Evolutionary conservation across 2,329 filamentous ascomycete species (phyloP).

Genomic region (Ceratocystis alfenasii): DNA sequence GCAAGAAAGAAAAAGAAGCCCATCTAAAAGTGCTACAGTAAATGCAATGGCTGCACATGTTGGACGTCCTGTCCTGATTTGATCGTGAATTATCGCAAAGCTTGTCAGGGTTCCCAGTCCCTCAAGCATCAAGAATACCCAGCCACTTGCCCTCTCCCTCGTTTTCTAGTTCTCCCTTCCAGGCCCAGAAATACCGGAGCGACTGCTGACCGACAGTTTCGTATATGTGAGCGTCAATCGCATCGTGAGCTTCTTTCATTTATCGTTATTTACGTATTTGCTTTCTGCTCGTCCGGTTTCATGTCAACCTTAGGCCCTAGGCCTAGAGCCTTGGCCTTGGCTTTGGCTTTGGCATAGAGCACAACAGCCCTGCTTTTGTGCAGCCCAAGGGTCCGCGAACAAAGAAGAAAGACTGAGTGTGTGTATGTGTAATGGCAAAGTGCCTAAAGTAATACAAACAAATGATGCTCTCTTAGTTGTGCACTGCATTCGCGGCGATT

Average conservation of each 20-base stretch:
- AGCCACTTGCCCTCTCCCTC: constrained; percentile 1
- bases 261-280: not conserved
- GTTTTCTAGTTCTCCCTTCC: not conserved
- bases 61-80: not conserved
- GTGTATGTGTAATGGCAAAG: too few relatives aligned
- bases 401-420: too few relatives aligned
- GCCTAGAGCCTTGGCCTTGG: not conserved
- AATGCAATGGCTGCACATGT: too few relatives aligned
- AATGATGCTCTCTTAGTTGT: too few relatives aligned
- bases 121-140: not conserved
- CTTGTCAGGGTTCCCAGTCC: not conserved
- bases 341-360: too few relatives aligned
- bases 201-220: not conserved
- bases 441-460: not conserved
- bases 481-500: not conserved
- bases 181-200: not conserved
- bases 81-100: constrained; percentile 2
- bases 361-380: too few relatives aligned
- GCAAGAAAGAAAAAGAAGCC: not conserved
- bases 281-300: not conserved
- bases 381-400: too few relatives aligned
- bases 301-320: not conserved
- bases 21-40: too few relatives aligned
- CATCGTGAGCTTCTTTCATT: not conserved
- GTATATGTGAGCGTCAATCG: too few relatives aligned